Evolutionary conservation across 768 basidiomycete species (phyloP), one percentile per base, ranked within the genome.

Genomic region (Lentinula sp.): DNA sequence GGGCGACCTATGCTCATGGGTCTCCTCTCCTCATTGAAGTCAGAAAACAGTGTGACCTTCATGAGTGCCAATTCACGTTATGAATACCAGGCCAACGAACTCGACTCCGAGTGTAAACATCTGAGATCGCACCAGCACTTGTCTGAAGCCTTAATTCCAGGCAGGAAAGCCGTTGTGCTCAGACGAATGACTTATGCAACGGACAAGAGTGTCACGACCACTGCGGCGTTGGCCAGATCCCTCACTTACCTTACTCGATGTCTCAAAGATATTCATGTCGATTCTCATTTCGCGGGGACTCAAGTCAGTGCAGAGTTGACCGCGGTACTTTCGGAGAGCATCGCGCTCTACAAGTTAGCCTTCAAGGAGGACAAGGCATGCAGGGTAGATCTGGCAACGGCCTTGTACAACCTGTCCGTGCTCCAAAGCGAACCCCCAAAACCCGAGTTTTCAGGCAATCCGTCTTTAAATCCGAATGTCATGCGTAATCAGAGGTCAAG

Each of bases 341-440:
- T 45, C 8, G 56, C 51, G 35, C 57, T 62, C 35, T 62, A 62
- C 36, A 51, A 45, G n/a, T 15, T 18, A 15, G 43, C 39, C 12
- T 51, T 62, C 50, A 35, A 48, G 32, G 54, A 62, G 18, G 61
- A 58, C 46, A 62, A 58, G 49, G 57, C 33, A 16, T 58, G 46
- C 33, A 55, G 61, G 33, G 16, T 62, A 23, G 61, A 62, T 18
- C 48, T 57, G 28, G 61, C 61, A n/a, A 62, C 61, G 33, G 54
- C 57, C 20, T 45, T 62, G 55, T 62, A 62, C 49, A 58, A 62
- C 35, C 57, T 62, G 13, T 57, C 61, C 12, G 61, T 58, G 6
- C 48, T 35, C 16, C 55, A 37, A 15, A 62, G 56, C 49, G 61
- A 62, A n/a, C 55, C 55, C 6, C 16, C 15, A 20, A 33, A 52